These are phyloP conservation scores for Anisodus acutangulus DNA, from an alignment of 257 asterid species.

Conservation along the genomic window DNA sequence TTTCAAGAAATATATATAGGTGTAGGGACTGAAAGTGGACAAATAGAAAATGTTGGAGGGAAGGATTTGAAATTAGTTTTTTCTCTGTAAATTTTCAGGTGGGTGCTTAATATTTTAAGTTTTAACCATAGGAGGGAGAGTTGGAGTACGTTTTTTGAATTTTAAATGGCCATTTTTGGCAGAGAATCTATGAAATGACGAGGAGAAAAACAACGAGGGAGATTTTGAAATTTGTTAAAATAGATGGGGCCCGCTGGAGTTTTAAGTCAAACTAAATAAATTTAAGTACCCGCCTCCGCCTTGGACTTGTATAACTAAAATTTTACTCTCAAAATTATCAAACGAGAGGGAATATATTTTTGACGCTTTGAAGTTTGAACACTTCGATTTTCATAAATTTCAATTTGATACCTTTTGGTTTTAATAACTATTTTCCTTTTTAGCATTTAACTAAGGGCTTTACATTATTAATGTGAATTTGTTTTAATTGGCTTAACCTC, in stretches of 20 bases:
- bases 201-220: slow-evolving; percentile 27
- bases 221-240: slow-evolving; percentile 31
- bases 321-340: background rate
- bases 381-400: background rate
- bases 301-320: background rate
- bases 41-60: slow-evolving; percentile 42
- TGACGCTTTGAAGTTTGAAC: too few species aligned
- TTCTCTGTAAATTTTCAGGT: background rate
- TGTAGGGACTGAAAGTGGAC: background rate
- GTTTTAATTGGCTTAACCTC: too few species aligned
- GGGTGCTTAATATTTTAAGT: background rate
- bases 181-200: background rate
- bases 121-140: background rate
- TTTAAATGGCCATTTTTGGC: background rate
- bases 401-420: too few species aligned
- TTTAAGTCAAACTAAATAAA: background rate
- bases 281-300: background rate
- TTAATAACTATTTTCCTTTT: too few species aligned
- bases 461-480: too few species aligned
- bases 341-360: background rate
- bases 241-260: background rate
- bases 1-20: background rate
- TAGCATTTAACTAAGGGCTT: too few species aligned
- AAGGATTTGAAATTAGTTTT: background rate
- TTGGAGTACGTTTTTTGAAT: background rate